Evolutionary conservation across 2,329 filamentous ascomycete genomes (phyloP).

Genomic region (Arthrobotrys pseudoclavata): DNA sequence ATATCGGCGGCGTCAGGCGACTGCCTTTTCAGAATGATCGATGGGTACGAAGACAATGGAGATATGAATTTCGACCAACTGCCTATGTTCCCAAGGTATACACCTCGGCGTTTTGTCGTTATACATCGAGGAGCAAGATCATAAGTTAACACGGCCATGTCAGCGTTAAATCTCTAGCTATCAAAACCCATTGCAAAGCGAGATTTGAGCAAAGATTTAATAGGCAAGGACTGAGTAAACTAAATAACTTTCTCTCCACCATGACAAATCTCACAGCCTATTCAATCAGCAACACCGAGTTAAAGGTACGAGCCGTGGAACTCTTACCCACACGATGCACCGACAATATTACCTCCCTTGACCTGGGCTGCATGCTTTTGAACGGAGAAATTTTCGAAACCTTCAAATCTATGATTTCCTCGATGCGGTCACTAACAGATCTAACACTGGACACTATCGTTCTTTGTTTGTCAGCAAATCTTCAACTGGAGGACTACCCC

Average conservation of each 20-base stretch:
- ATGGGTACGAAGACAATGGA: neutral
- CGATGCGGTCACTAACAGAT: neutral
- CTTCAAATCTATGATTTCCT: neutral
- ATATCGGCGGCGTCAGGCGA: neutral
- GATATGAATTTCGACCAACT: neutral
- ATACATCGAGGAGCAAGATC: neutral
- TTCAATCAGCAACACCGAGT: neutral
- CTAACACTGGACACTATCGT: conserved; percentile 9
- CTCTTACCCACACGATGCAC: neutral
- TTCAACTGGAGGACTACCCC: neutral
- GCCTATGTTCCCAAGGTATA: conserved; percentile 1
- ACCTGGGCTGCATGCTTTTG: neutral
- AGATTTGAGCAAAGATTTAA: neutral
- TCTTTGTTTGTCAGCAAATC: neutral
- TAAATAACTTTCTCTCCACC: neutral
- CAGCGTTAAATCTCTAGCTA: neutral
- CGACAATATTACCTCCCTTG: neutral
- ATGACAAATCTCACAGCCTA: conserved; percentile 1
- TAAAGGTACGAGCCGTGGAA: neutral
- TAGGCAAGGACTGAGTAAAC: neutral
- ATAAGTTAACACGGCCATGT: neutral
- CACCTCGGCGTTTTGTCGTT: neutral
- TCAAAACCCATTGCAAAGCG: neutral
- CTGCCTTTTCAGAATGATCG: neutral
- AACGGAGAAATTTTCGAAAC: neutral